phyloP scores from a whole-genome alignment of 345 rosid genomes.

The Durio zibethinus region DNA sequence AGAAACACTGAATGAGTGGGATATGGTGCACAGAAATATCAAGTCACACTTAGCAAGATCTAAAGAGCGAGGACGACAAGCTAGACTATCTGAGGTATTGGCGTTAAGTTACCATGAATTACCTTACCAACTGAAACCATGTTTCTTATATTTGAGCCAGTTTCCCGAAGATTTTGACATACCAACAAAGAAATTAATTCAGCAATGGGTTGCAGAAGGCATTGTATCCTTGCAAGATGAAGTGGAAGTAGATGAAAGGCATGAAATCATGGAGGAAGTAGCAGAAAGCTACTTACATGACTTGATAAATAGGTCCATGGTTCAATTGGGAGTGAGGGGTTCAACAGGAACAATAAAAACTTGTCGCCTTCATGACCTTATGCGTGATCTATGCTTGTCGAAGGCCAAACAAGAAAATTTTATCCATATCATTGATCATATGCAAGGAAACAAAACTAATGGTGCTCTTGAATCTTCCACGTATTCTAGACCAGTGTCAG shows the following conservation, averaged over 20 bases:
- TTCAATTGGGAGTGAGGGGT: constrained; percentile 28
- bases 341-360: constrained; percentile 30
- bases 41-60: constrained; percentile 11
- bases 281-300: constrained; percentile 23
- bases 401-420: constrained; percentile 32
- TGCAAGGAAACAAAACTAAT: neutral
- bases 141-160: constrained; percentile 19
- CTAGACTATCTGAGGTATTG: constrained; percentile 20
- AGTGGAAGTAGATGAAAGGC: constrained; percentile 13
- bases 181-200: constrained; percentile 28
- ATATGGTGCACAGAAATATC: constrained; percentile 19
- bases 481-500: neutral
- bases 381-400: constrained; percentile 32
- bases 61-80: constrained; percentile 7
- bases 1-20: constrained; percentile 18
- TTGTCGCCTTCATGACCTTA: constrained; percentile 38
- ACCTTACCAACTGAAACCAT: constrained; percentile 21
- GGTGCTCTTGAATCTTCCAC: neutral
- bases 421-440: constrained; percentile 4
- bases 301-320: constrained; percentile 31
- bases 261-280: constrained; percentile 21
- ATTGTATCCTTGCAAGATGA: constrained; percentile 8
- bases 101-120: constrained; percentile 22
- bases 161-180: constrained; percentile 28
- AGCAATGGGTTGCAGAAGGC: constrained; percentile 30